These are phyloP conservation scores for Pythium oligandrum DNA, from an alignment of 352 stramenopile species.

Conservation along the genomic window DNA sequence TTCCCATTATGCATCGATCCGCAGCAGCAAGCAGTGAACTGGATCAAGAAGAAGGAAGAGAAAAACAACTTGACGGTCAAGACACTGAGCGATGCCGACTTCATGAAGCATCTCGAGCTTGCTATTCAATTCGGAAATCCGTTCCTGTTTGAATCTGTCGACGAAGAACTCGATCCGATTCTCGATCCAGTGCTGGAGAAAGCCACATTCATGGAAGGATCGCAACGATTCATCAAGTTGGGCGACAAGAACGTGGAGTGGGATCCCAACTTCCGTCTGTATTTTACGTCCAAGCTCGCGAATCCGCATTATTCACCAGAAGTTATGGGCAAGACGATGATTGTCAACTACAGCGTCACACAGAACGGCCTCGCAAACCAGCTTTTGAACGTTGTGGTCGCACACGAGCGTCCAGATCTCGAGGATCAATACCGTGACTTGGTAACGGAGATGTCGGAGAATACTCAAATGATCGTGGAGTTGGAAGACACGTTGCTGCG, in stretches of 20 bases:
- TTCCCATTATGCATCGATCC: slow-evolving; percentile 96
- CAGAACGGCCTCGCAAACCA: slow-evolving; percentile 91
- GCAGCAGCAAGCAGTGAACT: slow-evolving; percentile 94
- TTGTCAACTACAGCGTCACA: slow-evolving; percentile 95
- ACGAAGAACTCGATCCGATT: slow-evolving; percentile 94
- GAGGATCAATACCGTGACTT: slow-evolving; percentile 92
- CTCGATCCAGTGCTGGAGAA: slow-evolving; percentile 93
- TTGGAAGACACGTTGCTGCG: slow-evolving; percentile 91
- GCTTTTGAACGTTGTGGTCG: slow-evolving; percentile 92
- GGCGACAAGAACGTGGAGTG: slow-evolving; percentile 94
- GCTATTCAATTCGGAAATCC: slow-evolving; percentile 95
- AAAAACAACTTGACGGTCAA: slow-evolving; percentile 92
- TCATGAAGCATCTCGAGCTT: slow-evolving; percentile 95
- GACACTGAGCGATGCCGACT: slow-evolving; percentile 91
- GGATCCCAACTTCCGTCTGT: slow-evolving; percentile 91
- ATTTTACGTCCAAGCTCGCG: slow-evolving; percentile 93
- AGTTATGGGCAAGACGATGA: slow-evolving; percentile 96
- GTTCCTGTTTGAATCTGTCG: slow-evolving; percentile 94
- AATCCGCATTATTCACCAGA: slow-evolving; percentile 94
- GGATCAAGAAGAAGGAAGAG: slow-evolving; percentile 96
- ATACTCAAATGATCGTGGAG: slow-evolving; percentile 90
- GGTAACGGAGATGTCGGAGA: slow-evolving; percentile 92
- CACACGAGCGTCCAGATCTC: slow-evolving; percentile 89
- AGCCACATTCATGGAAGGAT: slow-evolving; percentile 89
- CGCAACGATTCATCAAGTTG: slow-evolving; percentile 88